phyloP scores from a whole-genome alignment of 352 stramenopile species.

The Lagenidium giganteum region DNA sequence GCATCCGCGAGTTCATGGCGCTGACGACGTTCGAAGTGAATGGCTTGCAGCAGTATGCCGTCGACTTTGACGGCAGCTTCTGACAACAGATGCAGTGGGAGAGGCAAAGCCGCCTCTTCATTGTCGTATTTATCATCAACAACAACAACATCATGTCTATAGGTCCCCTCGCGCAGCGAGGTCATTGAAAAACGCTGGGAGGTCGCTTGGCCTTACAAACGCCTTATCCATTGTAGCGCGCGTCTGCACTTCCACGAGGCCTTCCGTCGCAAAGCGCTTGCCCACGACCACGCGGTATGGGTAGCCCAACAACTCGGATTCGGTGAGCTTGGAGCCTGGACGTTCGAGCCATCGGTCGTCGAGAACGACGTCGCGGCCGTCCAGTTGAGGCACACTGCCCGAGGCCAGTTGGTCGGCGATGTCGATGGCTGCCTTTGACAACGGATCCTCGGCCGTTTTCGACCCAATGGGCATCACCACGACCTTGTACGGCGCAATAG shows the following conservation, averaged over 20 bases:
- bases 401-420: conserved; percentile 54
- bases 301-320: conserved; percentile 84
- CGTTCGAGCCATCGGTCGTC: conserved; percentile 83
- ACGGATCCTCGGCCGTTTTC: conserved; percentile 41
- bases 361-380: conserved; percentile 48
- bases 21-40: conserved; percentile 3
- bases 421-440: conserved; percentile 31
- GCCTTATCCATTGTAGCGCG: conserved; percentile 59
- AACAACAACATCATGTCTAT: too few species aligned
- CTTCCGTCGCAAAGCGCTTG: conserved; percentile 71
- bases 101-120: too few species aligned
- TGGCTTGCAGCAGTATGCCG: too few species aligned
- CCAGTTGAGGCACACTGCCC: conserved; percentile 20
- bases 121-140: too few species aligned
- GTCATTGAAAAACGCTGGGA: conserved; percentile 32
- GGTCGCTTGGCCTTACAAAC: conserved; percentile 39
- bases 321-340: conserved; percentile 71
- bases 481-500: conserved; percentile 79
- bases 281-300: conserved; percentile 83
- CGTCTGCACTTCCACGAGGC: conserved; percentile 70
- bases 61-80: too few species aligned
- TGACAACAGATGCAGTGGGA: too few species aligned
- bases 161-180: conserved; percentile 7
- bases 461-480: conserved; percentile 73
- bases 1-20: conserved; percentile 7